Evolutionary conservation across 345 rosid genomes (phyloP).

Genomic region (Melaleuca quinquenervia): DNA sequence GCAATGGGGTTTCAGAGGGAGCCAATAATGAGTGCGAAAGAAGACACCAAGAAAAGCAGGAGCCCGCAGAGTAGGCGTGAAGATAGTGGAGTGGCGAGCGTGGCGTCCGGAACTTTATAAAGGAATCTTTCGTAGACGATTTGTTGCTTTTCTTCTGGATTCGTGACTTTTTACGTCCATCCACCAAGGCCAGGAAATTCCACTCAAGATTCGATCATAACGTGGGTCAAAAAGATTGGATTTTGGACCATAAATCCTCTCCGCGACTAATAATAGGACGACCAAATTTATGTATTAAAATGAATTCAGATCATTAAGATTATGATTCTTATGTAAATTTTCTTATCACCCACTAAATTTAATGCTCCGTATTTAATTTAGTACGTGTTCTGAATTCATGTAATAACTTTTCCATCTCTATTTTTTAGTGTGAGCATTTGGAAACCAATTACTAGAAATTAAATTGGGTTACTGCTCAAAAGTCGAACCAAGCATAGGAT

Average conservation of each 20-base stretch:
- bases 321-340: rapidly evolving
- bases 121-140: not conserved
- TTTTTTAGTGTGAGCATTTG: not conserved
- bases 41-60: not conserved
- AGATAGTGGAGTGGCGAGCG: not conserved
- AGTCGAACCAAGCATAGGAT: not conserved
- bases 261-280: not conserved
- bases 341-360: rapidly evolving
- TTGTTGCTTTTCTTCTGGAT: not conserved
- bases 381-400: not conserved
- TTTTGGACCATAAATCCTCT: not conserved
- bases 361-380: too few species aligned
- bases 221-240: not conserved
- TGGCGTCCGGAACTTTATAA: not conserved
- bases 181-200: not conserved
- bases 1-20: not conserved
- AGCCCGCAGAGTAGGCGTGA: not conserved
- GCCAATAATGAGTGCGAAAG: not conserved
- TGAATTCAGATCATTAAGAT: not conserved
- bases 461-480: not conserved
- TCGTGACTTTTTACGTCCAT: not conserved
- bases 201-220: not conserved
- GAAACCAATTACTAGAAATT: not conserved
- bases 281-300: too few species aligned
- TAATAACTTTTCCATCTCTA: not conserved